phyloP scores from a whole-genome alignment of 257 asterid genomes.

The Petrea volubilis region DNA sequence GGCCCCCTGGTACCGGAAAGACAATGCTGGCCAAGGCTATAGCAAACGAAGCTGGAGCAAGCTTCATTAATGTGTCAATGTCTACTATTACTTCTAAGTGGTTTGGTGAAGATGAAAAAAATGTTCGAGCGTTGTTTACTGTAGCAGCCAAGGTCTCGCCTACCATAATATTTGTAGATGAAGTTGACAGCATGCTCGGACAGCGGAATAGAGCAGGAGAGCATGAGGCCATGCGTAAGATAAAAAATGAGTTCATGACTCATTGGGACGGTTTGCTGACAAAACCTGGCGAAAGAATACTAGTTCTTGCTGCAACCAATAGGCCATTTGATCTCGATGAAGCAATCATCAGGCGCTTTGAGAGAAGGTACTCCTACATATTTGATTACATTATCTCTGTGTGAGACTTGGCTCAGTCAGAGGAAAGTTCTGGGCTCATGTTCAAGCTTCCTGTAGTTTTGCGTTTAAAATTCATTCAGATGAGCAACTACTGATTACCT shows the following conservation, averaged over 20 bases:
- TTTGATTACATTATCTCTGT: background rate
- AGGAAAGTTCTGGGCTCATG: background rate
- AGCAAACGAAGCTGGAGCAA: slow-evolving; percentile 90
- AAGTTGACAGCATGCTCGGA: slow-evolving; percentile 94
- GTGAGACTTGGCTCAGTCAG: background rate
- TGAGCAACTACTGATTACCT: background rate
- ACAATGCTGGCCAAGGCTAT: slow-evolving; percentile 94
- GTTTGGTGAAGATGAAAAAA: slow-evolving; percentile 96
- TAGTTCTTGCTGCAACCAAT: slow-evolving; percentile 92
- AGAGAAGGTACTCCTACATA: slow-evolving; percentile 56
- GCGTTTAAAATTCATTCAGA: background rate
- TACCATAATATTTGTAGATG: slow-evolving; percentile 88
- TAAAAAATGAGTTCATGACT: slow-evolving; percentile 90
- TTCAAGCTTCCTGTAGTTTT: background rate
- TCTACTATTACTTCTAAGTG: slow-evolving; percentile 86
- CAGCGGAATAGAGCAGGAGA: slow-evolving; percentile 77
- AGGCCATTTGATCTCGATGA: slow-evolving; percentile 94
- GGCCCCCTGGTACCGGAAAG: slow-evolving; percentile 95
- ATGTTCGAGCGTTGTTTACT: slow-evolving; percentile 80
- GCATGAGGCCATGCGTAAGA: slow-evolving; percentile 91
- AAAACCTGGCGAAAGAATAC: slow-evolving; percentile 73
- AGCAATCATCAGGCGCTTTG: slow-evolving; percentile 87
- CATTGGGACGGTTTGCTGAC: slow-evolving; percentile 87
- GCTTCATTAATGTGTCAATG: slow-evolving; percentile 83
- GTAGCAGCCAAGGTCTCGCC: slow-evolving; percentile 89